Evolutionary conservation across 2,329 filamentous ascomycete species (phyloP), one percentile per base, ranked within the genome.

Genomic region (Polytolypa hystricis): DNA sequence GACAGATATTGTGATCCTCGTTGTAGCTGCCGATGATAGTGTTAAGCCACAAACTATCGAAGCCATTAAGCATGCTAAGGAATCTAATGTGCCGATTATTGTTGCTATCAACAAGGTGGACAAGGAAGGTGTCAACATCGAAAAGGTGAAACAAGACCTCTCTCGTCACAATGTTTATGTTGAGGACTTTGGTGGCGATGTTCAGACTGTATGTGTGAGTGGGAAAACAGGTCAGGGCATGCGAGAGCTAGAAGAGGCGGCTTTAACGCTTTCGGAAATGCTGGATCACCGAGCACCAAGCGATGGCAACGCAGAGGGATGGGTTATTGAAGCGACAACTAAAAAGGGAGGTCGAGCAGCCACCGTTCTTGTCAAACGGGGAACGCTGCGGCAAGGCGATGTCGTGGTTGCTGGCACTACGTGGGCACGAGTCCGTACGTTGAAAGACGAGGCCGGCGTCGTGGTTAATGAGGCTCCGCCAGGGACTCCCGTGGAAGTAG

Each of bases 101-200:
- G 91, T 98, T 34, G 93, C 93, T 11, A 89, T 96, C 62, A 98
- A 91, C 67, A 98, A 98, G 62, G 75, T 94, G 35, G 91, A 98
- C 64, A 94, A 91, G 61, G 77, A 81, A 41, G 81, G 84, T 41
- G 79, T 83, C 4, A 76, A 85, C 35, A 64, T 86, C 8, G 81
- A 95, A 28, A 74, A 77, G 32, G 87, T 96, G 43, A 96, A 96
- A 63, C 70, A 79, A 38, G 91, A 96, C 56, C 76, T 98, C 16
- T 77, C 83, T 6, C 70, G 77, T 2, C 72, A 94, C 51, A 85
- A 83, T 5, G 77, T 98, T 19, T 82, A 94, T 49, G 81, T 98
- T 37, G 91, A 98, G 63, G 91, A 96, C 53, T 93, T 77, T 51
- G 91, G 91, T 27, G 91, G 91, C 40, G 91, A 98, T 45, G 84